phyloP scores from a whole-genome alignment of 805 yeast species.

The Lachancea meyersii region DNA sequence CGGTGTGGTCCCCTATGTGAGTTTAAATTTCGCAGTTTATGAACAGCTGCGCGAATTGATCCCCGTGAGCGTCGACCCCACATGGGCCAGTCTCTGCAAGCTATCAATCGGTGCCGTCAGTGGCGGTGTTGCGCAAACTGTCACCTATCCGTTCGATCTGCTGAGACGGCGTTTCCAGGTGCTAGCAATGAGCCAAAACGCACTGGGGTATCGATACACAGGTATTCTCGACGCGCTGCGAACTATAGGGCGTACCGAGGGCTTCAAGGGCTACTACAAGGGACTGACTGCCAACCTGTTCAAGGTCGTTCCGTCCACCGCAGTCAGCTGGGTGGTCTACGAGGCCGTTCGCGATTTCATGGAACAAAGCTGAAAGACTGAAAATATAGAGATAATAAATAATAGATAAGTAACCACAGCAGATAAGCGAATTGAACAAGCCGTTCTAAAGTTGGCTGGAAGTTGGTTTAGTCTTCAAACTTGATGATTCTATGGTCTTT shows the following conservation, averaged over 20 bases:
- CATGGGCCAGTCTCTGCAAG: conserved; percentile 43
- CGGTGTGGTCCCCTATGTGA: conserved; percentile 96
- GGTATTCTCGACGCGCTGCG: conserved; percentile 68
- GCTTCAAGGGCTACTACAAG: conserved; percentile 62
- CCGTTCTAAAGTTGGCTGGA: too few relatives aligned
- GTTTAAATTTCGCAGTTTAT: conserved; percentile 84
- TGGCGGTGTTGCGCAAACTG: conserved; percentile 84
- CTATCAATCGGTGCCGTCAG: conserved; percentile 75
- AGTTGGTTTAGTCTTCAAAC: background rate
- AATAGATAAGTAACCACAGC: background rate
- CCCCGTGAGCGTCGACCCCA: conserved; percentile 30
- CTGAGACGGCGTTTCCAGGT: conserved; percentile 89
- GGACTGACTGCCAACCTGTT: conserved; percentile 75
- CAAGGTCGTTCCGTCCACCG: conserved; percentile 93
- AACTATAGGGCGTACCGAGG: conserved; percentile 68
- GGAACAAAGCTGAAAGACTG: background rate
- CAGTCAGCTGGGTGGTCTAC: conserved; percentile 85
- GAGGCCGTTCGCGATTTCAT: conserved; percentile 57
- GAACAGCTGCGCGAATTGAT: conserved; percentile 66
- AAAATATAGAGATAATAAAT: conserved; percentile 1
- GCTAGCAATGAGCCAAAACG: conserved; percentile 62
- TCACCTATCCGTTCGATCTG: conserved; percentile 88
- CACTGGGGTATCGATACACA: conserved; percentile 76
- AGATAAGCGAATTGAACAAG: too few relatives aligned
- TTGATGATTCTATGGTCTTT: background rate